phyloP scores from a whole-genome alignment of 2,329 filamentous ascomycete species.

The Lasiodiplodia sp. region DNA sequence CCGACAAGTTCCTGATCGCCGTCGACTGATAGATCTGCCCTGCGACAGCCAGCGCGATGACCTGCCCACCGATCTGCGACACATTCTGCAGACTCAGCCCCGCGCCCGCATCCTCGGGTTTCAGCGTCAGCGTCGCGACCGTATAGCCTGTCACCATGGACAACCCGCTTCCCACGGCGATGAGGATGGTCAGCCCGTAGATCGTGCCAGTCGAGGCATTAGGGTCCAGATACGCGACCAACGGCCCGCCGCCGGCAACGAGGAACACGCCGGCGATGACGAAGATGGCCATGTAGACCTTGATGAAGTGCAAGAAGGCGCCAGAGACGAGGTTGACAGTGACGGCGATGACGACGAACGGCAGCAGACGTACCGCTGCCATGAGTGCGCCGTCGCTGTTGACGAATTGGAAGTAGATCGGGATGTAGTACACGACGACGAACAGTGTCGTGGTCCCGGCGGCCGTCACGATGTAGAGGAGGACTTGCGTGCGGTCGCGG shows the following conservation, averaged over 20 bases:
- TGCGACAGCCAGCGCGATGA: slow-evolving; percentile 30
- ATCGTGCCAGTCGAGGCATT: slow-evolving; percentile 21
- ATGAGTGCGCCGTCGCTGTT: slow-evolving; percentile 2
- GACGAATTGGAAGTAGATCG: slow-evolving; percentile 32
- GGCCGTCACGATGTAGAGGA: not conserved
- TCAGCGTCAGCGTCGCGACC: slow-evolving; percentile 27
- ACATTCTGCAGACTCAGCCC: slow-evolving; percentile 31
- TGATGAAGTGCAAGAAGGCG: slow-evolving; percentile 11
- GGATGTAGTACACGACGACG: slow-evolving; percentile 44
- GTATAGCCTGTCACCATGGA: not conserved
- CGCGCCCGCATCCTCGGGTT: slow-evolving; percentile 18
- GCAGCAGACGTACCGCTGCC: not conserved
- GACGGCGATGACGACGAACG: slow-evolving; percentile 21
- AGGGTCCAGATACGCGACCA: slow-evolving; percentile 7
- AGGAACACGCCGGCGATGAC: slow-evolving; percentile 21
- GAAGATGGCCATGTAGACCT: slow-evolving; percentile 7
- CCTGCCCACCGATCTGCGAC: slow-evolving; percentile 30
- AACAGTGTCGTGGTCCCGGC: slow-evolving; percentile 36
- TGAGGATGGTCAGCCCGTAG: slow-evolving; percentile 38
- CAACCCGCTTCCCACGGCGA: slow-evolving; percentile 36
- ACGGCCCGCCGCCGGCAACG: not conserved
- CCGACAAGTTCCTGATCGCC: slow-evolving; percentile 24
- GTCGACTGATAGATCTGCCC: slow-evolving; percentile 31
- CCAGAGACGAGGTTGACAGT: not conserved
- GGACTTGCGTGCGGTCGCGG: not conserved